Base-by-base conservation (phyloP, 306 rosid species). In the Astragalus glycyphyllos region DNA sequence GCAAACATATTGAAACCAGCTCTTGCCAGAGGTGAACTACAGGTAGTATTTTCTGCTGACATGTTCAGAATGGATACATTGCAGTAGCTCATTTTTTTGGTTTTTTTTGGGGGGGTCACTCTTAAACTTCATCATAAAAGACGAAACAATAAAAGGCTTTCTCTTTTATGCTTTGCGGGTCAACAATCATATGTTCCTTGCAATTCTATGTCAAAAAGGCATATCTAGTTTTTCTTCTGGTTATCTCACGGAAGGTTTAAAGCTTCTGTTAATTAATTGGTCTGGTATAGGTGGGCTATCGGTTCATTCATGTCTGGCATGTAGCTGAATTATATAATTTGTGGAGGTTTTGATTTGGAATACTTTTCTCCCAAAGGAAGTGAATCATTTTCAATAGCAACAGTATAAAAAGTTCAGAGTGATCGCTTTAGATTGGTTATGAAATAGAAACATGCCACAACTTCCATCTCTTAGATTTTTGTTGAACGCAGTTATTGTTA, bases 1-100 rank as follows among this genome's bases (percentile, higher is more conserved):
- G 97, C 97, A 74, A 90, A 93, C 82, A 90, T 93, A 73, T 82
- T 93, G 71, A 93, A 93, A 75, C 98, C 97, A 12, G 97, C 98
- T 47, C 97, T 93, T 74, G 97, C 97, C 13, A 85, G 98, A 80
- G 98, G 98, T 74, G 98, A 88, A 90, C 85, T 93, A 65, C 97
- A 92, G 98, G 98, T 92, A 82, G 67, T 60, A 14, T 54, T 75
- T 15, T 9, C 29, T 14, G 16, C 41, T 46, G 48, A 29, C 69
- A 15, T 48, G 4, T 44, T 38, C 42, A 61, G 11, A 17, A 46
- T 72, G 38, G 37, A 38, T 57, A 58, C 14, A 4, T 48, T 15
- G 15, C 71, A 71, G 15, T 44, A 11, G n/a, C 37, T 47, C 44
- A 26, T 34, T 13, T 58, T 49, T 55, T 29, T 16, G 58, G 60